Evolutionary conservation across 164 flowering plant species (phyloP), one percentile per base, ranked within the genome.

Genomic region (Magnolia officinalis): DNA sequence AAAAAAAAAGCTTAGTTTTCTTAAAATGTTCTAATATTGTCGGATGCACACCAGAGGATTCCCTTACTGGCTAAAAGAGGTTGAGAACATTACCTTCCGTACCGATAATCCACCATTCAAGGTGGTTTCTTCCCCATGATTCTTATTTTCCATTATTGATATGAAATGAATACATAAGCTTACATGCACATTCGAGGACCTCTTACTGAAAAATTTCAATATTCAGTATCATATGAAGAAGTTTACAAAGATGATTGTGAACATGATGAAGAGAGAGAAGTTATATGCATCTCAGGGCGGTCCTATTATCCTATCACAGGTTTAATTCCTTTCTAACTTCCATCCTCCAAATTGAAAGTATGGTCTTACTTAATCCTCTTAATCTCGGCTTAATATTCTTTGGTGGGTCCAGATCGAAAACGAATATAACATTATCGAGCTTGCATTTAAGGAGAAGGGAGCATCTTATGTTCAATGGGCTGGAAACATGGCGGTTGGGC

Each of bases 61-160:
- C 50, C 98, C 98, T 37, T 89, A 80, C 70, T 95, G 98, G 98
- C 50, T 93, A n/a, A 87, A 84, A 84, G 97, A 91, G 76, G 88
- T 89, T n/a, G 75, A 79, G 0, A 74, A 81, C 80, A 90, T 95
- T 68, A 88, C 80, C 2, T 93, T 90, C 83, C 89, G 98, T 6
- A 70, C 92, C 0, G 83, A 92, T 69, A 92, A 93, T 8, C 76
- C 67, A 31, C 91, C 89, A 19, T 95, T 77, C 84, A 91, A 87
- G 97, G 98, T 90, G 21, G 76, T 23, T 1, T 23, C 20, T 67
- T 77, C 69, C 59, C 23, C 19, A 21, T 51, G 7, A 14, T 68
- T 14, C 71, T 29, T 68, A 10, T 20, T 65, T 11, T 65, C 24
- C 63, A 16, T 59, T 37, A 37, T 37, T 37, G 45, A 37, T 37